Evolutionary conservation across 208 protist species (phyloP), one percentile per base, ranked within the genome.

Genomic region (Acanthamoeba triangularis): DNA sequence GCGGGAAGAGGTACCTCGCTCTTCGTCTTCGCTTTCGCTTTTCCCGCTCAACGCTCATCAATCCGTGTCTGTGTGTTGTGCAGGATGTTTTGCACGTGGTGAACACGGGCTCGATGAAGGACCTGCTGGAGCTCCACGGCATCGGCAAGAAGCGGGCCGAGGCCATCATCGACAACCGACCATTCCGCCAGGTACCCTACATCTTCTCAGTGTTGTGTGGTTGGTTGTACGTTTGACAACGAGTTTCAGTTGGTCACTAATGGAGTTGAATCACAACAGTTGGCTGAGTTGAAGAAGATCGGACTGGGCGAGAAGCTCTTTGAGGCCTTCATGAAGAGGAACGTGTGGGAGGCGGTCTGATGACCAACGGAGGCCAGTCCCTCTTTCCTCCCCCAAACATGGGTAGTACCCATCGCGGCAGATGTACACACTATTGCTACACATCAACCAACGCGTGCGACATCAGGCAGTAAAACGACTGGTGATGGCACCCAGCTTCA

Each of bases 61-160:
- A 61, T 23, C n/a, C n/a, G 54, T 23, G 54, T 74, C 8, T 78
- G 11, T 52, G 37, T 35, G 4, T 41, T n/a, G 33, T 82, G 33
- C 74, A 82, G 74, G 74, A 90, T 8, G 54, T 90, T 11, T 41
- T 90, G 41, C 47, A 63, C 14, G 54, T 90, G 23, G 52, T 90
- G 33, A 90, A 90, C 54, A 59, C 28, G 25, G 82, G 82, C 5
- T 33, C 82, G 49, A 30, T 90, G 47, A 90, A 90, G 54, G n/a
- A 90, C 49, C 33, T 90, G 28, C 82, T 65, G 18, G 35, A 23
- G 37, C 54, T 90, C 2, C 82, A 90, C 54, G 47, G 82, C 49
- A 90, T 90, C 33, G 82, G 82, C 30, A 67, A 90, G 33, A 90
- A 90, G 82, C 82, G 82, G n/a, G 82, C 82, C n/a, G 52, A 67